A percentile compares a stretch with the other conserved stretches of the same genome.
Evolutionary conservation across 192 early-diverging fungal genomes (phyloP).

Genomic region (Coemansia asiatica): DNA sequence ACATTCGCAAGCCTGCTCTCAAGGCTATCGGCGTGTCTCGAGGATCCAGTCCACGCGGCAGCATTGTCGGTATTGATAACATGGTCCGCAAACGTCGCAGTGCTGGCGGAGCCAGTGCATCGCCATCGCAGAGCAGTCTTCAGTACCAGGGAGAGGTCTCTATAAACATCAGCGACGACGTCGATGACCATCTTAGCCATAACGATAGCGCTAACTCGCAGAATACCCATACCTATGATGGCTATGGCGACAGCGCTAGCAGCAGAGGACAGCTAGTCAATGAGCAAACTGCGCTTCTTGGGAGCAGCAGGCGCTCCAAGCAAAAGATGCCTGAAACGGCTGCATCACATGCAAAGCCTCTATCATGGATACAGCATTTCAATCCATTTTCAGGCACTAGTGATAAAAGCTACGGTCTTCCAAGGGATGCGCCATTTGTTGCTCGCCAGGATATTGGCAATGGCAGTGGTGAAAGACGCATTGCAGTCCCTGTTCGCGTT

Average conservation of each 20-base stretch:
- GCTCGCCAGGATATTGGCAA: constrained; percentile 19
- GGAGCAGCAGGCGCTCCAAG: background rate
- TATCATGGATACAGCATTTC: constrained; percentile 31
- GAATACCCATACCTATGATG: constrained; percentile 24
- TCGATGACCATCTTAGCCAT: constrained; percentile 40
- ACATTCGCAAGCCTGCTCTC: constrained; percentile 80
- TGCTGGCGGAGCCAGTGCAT: constrained; percentile 11
- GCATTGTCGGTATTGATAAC: constrained; percentile 38
- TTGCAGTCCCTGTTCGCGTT: constrained; percentile 71
- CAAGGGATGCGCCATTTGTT: constrained; percentile 19
- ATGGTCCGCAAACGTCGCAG: constrained; percentile 26
- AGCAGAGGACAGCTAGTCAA: background rate
- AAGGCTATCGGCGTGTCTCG: constrained; percentile 57
- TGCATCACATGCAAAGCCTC: background rate
- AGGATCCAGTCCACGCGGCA: constrained; percentile 42
- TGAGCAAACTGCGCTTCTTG: constrained; percentile 38
- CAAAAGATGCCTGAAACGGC: background rate
- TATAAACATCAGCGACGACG: constrained; percentile 38
- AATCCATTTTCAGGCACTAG: constrained; percentile 30
- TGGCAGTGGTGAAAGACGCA: constrained; percentile 56
- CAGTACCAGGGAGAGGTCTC: constrained; percentile 34
- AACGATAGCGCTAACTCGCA: constrained; percentile 30
- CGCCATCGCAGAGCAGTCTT: constrained; percentile 29
- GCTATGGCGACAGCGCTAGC: constrained; percentile 5
- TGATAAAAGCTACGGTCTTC: background rate